These are phyloP conservation scores for Klebsormidium nitens DNA, from an alignment of 139 green algal species.

Conservation along the genomic window DNA sequence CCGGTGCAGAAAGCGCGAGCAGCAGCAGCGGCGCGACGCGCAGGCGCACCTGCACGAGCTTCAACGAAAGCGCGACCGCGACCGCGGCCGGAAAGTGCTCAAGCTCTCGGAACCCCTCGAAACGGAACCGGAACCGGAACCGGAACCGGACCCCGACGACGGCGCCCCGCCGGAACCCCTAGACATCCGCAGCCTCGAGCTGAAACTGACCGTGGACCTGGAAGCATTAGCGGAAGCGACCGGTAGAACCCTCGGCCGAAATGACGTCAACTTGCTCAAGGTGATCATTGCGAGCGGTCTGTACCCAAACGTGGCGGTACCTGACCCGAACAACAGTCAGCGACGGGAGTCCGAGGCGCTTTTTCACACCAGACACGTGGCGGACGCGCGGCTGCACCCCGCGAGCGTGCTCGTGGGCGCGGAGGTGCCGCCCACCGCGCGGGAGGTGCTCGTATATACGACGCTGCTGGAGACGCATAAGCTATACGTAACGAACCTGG, in stretches of 20 bases:
- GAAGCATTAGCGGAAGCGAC: not conserved
- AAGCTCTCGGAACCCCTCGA: no score
- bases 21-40: no score
- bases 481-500: slow-evolving; percentile 16
- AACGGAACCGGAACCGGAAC: no score
- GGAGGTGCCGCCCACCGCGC: not conserved
- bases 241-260: slow-evolving; percentile 2
- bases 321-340: slow-evolving; percentile 16
- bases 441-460: slow-evolving; percentile 11
- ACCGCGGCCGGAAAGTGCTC: no score
- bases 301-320: slow-evolving; percentile 12
- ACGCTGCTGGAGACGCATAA: slow-evolving; percentile 19
- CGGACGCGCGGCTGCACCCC: slow-evolving; percentile 12
- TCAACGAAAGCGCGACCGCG: no score
- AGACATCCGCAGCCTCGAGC: slow-evolving; percentile 11
- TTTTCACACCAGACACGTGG: slow-evolving; percentile 15
- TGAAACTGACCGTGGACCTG: slow-evolving; percentile 20
- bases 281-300: slow-evolving; percentile 23
- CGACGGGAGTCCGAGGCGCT: slow-evolving; percentile 9
- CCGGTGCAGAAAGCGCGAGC: no score
- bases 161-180: no score
- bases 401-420: slow-evolving; percentile 6
- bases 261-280: slow-evolving; percentile 26
- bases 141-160: no score
- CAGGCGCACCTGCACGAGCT: no score